Evolutionary conservation across 2,329 filamentous ascomycete species (phyloP), one percentile per base, ranked within the genome.

Genomic region (Sarocladium kiliense): DNA sequence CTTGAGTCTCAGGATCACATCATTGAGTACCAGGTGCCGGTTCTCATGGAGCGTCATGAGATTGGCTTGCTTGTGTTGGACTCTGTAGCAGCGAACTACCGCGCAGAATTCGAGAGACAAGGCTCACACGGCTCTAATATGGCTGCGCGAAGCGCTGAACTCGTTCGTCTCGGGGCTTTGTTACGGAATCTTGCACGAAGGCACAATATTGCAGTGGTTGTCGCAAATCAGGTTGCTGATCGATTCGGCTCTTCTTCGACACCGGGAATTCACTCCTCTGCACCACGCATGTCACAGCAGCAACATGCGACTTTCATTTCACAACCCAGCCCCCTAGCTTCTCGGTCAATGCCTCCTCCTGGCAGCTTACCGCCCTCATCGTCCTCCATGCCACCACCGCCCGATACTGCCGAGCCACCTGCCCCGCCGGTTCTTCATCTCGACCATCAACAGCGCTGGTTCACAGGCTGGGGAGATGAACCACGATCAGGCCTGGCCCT

Each of bases 1-100:
- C 84, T 97, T 55, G 94, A 97, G 71, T 87, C 89, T 0, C 94
- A 99, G 71, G 93, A 97, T 57, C 93, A 97, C 71, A 96, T 99
- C 65, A 77, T 97, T 25, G 86, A 85, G 60, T 97, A 90, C 71
- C 94, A 99, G 69, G 85, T 97, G 5, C 94, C 94, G 1, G 87
- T 96, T 18, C 86, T 91, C 26, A 84, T 96, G 19, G 75, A 81
- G 60, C 83, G 89, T 47, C 85, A 90, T 68, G 80, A 86, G 58
- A 78, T 96, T 54, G 91, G 93, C 2, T 80, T 99, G 1, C 73
- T 99, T 1, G 80, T 97, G 14, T 74, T 99, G 30, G 94, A 99
- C 73, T 96, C 89, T 4, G 87, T 99, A 26, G 92, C 94, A 0
- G 91, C 94, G 57, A 99, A 99, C 71, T 99, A 94, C 71, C 87